A percentile compares a stretch with the other conserved stretches of the same genome.
These are phyloP conservation scores for Euryodendron excelsum DNA, from an alignment of 148 eudicot genomes.

Conservation along the genomic window DNA sequence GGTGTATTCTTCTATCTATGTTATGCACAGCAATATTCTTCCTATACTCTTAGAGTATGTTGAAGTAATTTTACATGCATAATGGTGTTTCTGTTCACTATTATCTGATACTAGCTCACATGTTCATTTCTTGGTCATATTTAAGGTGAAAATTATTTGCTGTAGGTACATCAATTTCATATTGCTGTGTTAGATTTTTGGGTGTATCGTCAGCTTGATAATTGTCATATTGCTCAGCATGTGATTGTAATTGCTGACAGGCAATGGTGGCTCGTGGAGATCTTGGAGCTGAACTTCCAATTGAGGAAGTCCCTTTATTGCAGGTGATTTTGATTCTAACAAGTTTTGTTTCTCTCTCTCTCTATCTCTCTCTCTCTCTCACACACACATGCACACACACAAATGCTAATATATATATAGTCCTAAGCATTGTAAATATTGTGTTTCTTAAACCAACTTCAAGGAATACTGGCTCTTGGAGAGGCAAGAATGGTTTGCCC, in stretches of 20 bases:
- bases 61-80: background rate
- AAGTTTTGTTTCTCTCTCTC: background rate
- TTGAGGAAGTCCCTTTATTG: constrained; percentile 95
- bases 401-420: background rate
- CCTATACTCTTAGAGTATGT: no score
- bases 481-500: background rate
- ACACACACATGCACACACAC: background rate
- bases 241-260: constrained; percentile 28
- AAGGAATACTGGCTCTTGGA: constrained; percentile 4
- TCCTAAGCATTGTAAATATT: background rate
- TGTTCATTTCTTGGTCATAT: background rate
- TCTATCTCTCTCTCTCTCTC: background rate
- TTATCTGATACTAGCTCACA: background rate
- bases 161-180: background rate
- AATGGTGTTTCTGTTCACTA: background rate
- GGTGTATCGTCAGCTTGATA: background rate
- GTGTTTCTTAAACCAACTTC: background rate
- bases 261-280: constrained; percentile 99
- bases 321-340: constrained; percentile 55
- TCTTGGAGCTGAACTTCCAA: constrained; percentile 99
- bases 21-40: no score
- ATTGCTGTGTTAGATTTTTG: background rate
- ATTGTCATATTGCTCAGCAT: background rate
- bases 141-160: background rate
- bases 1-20: background rate